Evolutionary conservation across 2,329 filamentous ascomycete genomes (phyloP).

Genomic region (Fusarium irregulare): DNA sequence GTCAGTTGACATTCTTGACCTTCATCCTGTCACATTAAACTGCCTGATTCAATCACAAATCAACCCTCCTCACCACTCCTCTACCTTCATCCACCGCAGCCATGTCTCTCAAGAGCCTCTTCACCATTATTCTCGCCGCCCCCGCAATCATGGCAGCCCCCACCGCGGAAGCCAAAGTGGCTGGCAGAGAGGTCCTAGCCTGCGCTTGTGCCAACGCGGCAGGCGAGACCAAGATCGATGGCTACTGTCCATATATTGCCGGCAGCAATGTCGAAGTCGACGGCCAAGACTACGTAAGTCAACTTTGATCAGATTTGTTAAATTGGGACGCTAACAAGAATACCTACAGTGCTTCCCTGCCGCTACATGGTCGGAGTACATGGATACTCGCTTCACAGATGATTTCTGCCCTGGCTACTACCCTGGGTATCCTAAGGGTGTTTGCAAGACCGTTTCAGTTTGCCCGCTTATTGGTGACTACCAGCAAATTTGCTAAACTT

Average conservation of each 20-base stretch:
- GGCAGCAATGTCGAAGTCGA: background rate
- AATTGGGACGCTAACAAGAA: background rate
- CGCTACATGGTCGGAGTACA: background rate
- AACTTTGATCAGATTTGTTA: background rate
- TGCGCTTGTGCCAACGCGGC: background rate
- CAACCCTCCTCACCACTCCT: too few relatives aligned
- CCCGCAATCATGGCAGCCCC: background rate
- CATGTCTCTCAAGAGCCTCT: background rate
- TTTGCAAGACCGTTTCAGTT: background rate
- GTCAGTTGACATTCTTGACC: background rate
- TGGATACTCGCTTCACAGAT: background rate
- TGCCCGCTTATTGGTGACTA: background rate
- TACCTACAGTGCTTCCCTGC: background rate
- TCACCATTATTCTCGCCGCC: background rate
- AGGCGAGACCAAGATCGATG: background rate
- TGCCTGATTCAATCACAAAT: too few relatives aligned
- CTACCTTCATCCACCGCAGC: accelerated
- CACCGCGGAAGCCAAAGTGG: background rate
- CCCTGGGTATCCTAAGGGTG: background rate
- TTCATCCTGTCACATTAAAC: too few relatives aligned
- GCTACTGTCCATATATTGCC: background rate
- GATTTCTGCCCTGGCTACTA: background rate
- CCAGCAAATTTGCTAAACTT: background rate
- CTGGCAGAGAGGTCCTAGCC: background rate
- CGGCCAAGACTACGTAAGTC: background rate